phyloP scores from a whole-genome alignment of 805 yeast species.

The Suhomyces vadensis region DNA sequence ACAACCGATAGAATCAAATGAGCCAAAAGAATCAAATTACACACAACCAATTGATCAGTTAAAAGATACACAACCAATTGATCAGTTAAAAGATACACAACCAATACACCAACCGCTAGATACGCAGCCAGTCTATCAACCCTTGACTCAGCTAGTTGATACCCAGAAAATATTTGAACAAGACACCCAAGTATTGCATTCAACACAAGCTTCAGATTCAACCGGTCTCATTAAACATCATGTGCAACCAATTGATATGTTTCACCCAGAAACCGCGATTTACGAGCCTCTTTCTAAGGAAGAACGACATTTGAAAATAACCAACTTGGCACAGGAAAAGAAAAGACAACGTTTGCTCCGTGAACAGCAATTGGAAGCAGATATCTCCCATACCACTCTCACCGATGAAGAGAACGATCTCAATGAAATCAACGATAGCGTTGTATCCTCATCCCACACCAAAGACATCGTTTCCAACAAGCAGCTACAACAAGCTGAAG shows the following conservation, averaged over 20 bases:
- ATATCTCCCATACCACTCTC: conserved; percentile 31
- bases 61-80: no score
- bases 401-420: conserved; percentile 44
- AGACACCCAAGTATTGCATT: not conserved
- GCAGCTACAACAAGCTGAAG: conserved; percentile 33
- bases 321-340: conserved; percentile 21
- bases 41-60: no score
- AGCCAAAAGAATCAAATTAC: no score
- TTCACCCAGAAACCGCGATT: no score
- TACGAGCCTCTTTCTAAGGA: conserved; percentile 14
- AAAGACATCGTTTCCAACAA: conserved; percentile 21
- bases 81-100: no score
- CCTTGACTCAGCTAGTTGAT: no score
- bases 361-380: conserved; percentile 29
- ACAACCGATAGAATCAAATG: no score
- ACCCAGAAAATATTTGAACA: not conserved
- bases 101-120: no score
- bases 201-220: not conserved
- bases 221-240: no score
- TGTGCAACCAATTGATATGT: no score
- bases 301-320: conserved; percentile 19
- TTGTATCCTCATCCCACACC: conserved; percentile 17
- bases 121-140: no score
- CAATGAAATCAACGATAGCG: conserved; percentile 23
- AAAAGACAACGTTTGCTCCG: conserved; percentile 15